Percentiles rank a stretch among this genome's conserved stretches.
phyloP scores from a whole-genome alignment of 306 rosid species.

The Prunus campanulata region DNA sequence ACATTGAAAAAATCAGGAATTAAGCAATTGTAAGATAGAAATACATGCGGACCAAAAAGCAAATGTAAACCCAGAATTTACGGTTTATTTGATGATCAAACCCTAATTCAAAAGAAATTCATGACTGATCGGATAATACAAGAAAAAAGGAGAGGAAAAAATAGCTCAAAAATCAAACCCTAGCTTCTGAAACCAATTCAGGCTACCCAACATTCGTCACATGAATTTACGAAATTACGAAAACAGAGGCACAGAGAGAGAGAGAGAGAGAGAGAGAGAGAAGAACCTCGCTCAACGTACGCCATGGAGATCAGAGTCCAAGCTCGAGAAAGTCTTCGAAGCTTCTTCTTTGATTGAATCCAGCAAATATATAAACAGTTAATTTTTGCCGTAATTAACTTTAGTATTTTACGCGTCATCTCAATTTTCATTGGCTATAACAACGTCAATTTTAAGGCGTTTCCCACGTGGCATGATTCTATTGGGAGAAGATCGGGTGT shows the following conservation, averaged over 20 bases:
- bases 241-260: not conserved
- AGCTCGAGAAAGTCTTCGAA: not conserved
- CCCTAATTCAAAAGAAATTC: not conserved
- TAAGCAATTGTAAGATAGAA: not conserved
- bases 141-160: not conserved
- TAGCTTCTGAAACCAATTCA: not conserved
- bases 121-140: not conserved
- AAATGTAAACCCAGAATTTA: not conserved
- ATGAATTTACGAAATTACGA: not conserved
- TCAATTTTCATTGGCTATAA: constrained; percentile 18
- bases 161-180: not conserved
- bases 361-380: not conserved
- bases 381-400: not conserved
- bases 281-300: constrained; percentile 49
- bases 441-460: no score
- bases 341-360: not conserved
- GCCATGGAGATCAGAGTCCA: constrained; percentile 32
- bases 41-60: not conserved
- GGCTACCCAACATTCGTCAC: not conserved
- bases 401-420: not conserved
- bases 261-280: not conserved
- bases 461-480: not conserved
- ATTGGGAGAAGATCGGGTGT: not conserved
- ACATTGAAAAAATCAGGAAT: not conserved
- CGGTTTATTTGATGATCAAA: not conserved